Conservation (phyloP, 2,329 filamentous ascomycete species). For the Leptographium radiaticola region DNA sequence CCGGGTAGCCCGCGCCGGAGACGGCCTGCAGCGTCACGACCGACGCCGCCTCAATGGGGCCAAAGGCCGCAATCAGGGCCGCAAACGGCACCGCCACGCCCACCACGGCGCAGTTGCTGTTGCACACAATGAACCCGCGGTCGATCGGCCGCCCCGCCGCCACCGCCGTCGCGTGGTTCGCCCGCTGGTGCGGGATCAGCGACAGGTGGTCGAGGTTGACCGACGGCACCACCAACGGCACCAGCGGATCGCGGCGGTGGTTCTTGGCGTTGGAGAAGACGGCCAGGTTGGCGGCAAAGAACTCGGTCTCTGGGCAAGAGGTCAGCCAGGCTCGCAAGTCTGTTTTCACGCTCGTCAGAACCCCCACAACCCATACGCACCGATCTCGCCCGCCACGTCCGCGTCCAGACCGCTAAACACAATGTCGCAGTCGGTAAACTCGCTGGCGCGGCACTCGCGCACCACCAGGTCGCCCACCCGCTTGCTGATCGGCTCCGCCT, state of each 20-base stretch:
- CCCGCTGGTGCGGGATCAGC: slow-evolving; percentile 78
- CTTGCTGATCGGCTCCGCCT: slow-evolving; percentile 67
- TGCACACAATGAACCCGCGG: slow-evolving; percentile 90
- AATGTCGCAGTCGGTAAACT: slow-evolving; percentile 83
- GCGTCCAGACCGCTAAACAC: slow-evolving; percentile 89
- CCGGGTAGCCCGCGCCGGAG: slow-evolving; percentile 82
- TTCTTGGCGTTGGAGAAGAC: slow-evolving; percentile 99
- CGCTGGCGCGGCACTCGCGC: slow-evolving; percentile 66
- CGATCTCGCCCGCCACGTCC: slow-evolving; percentile 83
- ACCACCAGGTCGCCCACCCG: slow-evolving; percentile 66
- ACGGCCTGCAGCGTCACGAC: slow-evolving; percentile 94
- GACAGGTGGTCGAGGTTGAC: slow-evolving; percentile 83
- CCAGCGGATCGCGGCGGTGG: slow-evolving; percentile 78
- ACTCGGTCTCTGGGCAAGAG: slow-evolving; percentile 60
- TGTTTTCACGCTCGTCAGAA: too few species aligned
- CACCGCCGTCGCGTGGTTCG: slow-evolving; percentile 37
- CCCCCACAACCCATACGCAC: too few species aligned
- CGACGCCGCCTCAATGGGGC: slow-evolving; percentile 58
- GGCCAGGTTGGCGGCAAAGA: slow-evolving; percentile 73
- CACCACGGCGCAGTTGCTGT: slow-evolving; percentile 96
- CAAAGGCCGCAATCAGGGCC: slow-evolving; percentile 75
- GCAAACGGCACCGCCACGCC: slow-evolving; percentile 91
- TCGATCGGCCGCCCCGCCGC: slow-evolving; percentile 33
- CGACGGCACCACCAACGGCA: slow-evolving; percentile 87
- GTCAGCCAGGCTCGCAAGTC: too few species aligned